Conservation (phyloP, 176 grass and related monocot genomes). For the Oryza rufipogon region DNA sequence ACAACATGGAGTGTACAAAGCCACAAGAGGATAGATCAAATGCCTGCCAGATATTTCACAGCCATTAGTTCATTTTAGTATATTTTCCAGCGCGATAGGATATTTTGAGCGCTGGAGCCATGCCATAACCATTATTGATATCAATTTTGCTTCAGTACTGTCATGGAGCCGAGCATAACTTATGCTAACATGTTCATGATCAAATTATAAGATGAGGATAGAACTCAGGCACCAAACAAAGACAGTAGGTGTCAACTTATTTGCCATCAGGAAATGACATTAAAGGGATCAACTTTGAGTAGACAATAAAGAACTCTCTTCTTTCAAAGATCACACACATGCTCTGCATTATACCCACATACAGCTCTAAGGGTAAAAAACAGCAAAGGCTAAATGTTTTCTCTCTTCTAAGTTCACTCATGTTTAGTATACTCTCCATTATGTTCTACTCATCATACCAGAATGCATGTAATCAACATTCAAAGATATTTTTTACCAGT, state of each 20-base stretch:
- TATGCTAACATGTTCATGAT: neutral
- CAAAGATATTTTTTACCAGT: neutral
- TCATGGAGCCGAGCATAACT: neutral
- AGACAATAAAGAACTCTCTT: neutral
- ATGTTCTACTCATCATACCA: neutral
- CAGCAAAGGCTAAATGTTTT: neutral
- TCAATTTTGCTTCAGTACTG: too few relatives aligned
- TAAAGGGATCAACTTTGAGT: neutral
- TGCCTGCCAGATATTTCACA: neutral
- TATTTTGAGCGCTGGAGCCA: neutral
- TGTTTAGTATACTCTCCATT: neutral
- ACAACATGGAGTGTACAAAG: constrained; percentile 21
- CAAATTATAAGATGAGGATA: neutral
- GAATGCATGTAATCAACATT: neutral
- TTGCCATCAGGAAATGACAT: too few relatives aligned
- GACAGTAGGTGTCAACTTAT: neutral
- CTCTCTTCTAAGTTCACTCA: constrained; percentile 18
- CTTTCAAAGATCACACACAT: constrained; percentile 14
- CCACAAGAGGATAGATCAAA: neutral
- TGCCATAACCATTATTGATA: neutral
- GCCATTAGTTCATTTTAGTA: constrained; percentile 12
- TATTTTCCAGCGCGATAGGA: neutral
- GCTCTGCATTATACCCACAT: neutral
- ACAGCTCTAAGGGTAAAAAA: neutral
- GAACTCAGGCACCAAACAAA: neutral